Percentiles rank a stretch among this genome's conserved stretches.
Conservation (phyloP, 2,329 filamentous ascomycete species). For the Penicillium sp. region DNA sequence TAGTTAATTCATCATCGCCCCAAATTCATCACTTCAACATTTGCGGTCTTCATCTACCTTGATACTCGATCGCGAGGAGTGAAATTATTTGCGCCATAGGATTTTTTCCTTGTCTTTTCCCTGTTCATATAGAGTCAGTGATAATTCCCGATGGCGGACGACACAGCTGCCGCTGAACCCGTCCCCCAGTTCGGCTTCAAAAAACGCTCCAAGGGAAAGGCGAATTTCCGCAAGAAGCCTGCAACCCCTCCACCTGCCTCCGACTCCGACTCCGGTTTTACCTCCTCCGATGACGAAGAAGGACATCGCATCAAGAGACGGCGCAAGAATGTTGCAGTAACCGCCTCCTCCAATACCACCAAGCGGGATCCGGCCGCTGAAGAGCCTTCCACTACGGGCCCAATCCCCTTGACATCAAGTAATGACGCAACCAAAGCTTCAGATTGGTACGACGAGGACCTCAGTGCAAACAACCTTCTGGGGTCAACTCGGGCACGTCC, state of each 20-base stretch:
- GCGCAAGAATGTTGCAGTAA: constrained; percentile 68
- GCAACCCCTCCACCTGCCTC: constrained; percentile 71
- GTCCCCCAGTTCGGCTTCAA: constrained; percentile 64
- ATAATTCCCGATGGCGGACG: constrained; percentile 29
- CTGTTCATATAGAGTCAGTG: not conserved
- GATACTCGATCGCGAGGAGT: not conserved
- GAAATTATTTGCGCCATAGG: not conserved
- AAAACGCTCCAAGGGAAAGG: constrained; percentile 76
- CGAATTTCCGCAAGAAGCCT: constrained; percentile 76
- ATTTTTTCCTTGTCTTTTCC: not conserved
- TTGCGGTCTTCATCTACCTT: not conserved
- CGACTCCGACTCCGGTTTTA: constrained; percentile 61
- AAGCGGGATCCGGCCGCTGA: constrained; percentile 48
- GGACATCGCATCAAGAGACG: constrained; percentile 78
- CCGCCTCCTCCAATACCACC: constrained; percentile 57
- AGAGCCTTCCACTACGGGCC: constrained; percentile 63
- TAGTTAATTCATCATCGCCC: not conserved
- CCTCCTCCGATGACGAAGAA: constrained; percentile 70
- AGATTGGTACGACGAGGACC: constrained; percentile 81
- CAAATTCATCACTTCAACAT: not conserved
- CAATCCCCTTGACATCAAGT: constrained; percentile 60
- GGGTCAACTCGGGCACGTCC: constrained; percentile 31
- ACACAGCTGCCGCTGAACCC: constrained; percentile 19
- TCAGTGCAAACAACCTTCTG: constrained; percentile 50
- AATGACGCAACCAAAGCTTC: constrained; percentile 88